Percentiles rank a stretch among this genome's conserved stretches.
These are phyloP conservation scores for Gracilaria domingensis DNA, from an alignment of 23 red algal genomes.

Conservation along the genomic window DNA sequence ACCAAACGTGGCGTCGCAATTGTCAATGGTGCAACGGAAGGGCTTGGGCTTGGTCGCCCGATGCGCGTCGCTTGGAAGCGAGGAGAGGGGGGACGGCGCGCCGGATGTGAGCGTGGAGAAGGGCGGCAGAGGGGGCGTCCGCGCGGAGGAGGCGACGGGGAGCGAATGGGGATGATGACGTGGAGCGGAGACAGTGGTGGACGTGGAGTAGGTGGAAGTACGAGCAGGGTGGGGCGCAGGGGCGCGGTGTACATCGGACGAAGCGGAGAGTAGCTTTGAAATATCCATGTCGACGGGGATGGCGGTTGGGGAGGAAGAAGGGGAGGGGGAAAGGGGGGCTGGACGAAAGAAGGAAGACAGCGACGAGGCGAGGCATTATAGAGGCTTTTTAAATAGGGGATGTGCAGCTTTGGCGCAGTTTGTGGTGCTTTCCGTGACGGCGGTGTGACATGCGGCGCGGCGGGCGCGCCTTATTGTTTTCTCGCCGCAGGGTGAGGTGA, in stretches of 20 bases:
- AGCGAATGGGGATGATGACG: background rate
- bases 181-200: background rate
- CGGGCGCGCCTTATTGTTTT: no score
- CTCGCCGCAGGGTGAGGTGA: no score
- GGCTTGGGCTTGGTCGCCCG: slow-evolving; percentile 36
- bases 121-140: background rate
- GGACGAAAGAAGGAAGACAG: background rate
- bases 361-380: slow-evolving; percentile 22
- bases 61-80: background rate
- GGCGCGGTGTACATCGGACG: background rate
- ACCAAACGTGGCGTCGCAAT: slow-evolving; percentile 69
- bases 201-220: background rate
- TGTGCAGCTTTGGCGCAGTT: background rate
- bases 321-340: no score
- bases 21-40: slow-evolving; percentile 45
- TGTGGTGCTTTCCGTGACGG: no score
- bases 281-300: background rate
- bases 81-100: background rate
- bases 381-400: background rate
- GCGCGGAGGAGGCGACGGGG: background rate
- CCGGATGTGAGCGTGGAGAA: slow-evolving; percentile 26
- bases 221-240: background rate
- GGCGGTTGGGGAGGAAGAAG: no score
- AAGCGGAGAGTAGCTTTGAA: background rate
- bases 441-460: no score